These are phyloP conservation scores for Gossypium schwendimanii DNA, from an alignment of 441 rosid genomes.

Conservation along the genomic window DNA sequence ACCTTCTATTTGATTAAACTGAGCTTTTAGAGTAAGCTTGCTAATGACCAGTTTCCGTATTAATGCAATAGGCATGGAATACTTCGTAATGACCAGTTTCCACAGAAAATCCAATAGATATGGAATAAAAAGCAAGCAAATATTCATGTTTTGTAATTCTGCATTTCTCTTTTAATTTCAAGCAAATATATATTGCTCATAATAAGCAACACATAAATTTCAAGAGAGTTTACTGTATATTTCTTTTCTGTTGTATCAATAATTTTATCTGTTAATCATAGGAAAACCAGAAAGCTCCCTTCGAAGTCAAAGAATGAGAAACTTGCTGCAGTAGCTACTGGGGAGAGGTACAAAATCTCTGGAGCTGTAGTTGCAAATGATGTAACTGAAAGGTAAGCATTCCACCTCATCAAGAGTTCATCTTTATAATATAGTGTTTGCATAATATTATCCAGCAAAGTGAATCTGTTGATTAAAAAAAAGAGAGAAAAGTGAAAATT, in stretches of 20 bases:
- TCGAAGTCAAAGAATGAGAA: constrained; percentile 21
- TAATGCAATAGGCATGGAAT: neutral
- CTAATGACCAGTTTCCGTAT: neutral
- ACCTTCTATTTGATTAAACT: neutral
- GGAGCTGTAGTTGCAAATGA: constrained; percentile 23
- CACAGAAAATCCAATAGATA: neutral
- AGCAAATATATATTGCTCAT: neutral
- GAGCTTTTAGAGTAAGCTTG: neutral
- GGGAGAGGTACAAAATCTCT: constrained; percentile 13
- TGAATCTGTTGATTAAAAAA: neutral
- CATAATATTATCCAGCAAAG: neutral
- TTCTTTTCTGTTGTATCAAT: neutral
- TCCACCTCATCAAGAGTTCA: neutral
- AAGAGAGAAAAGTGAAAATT: neutral
- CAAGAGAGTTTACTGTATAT: neutral
- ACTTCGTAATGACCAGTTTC: neutral
- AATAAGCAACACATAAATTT: constrained; percentile 7
- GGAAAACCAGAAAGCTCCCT: constrained; percentile 33
- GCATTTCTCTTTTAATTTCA: neutral
- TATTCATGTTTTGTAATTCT: neutral
- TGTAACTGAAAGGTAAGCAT: constrained; percentile 33
- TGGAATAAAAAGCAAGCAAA: neutral
- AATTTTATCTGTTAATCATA: constrained; percentile 15
- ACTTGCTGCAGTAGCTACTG: constrained; percentile 14
- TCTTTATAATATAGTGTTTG: neutral